Evolutionary conservation across 2,329 filamentous ascomycete genomes (phyloP).

Genomic region (Calonectria fujianensis): DNA sequence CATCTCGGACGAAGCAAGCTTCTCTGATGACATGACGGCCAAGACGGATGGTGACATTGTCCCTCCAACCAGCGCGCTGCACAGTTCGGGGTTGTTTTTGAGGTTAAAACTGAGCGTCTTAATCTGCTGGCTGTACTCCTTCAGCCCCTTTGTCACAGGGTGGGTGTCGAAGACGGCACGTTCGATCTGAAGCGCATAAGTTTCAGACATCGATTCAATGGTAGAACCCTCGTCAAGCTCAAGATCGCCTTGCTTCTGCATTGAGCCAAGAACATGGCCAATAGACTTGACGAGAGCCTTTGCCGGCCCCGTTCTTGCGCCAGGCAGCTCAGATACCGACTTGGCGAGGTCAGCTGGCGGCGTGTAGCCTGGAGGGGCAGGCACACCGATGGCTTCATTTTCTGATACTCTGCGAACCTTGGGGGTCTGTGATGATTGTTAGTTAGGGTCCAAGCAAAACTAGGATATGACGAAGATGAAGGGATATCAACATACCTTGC

Average conservation of each 20-base stretch:
- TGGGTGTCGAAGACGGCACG: slow-evolving; percentile 78
- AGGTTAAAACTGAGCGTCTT: slow-evolving; percentile 89
- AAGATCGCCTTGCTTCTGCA: slow-evolving; percentile 80
- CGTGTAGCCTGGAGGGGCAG: slow-evolving; percentile 62
- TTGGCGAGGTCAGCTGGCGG: slow-evolving; percentile 72
- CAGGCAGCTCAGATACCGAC: slow-evolving; percentile 74
- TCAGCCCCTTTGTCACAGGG: slow-evolving; percentile 65
- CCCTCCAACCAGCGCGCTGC: slow-evolving; percentile 83
- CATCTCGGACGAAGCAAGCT: slow-evolving; percentile 93
- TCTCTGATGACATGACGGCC: slow-evolving; percentile 90
- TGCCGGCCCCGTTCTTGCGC: slow-evolving; percentile 80
- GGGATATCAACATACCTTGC: slow-evolving; percentile 65
- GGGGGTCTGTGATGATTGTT: slow-evolving; percentile 58
- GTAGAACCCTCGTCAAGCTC: slow-evolving; percentile 78
- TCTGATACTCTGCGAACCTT: slow-evolving; percentile 74
- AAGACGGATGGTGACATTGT: slow-evolving; percentile 84
- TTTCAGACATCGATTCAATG: slow-evolving; percentile 79
- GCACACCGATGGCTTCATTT: slow-evolving; percentile 62
- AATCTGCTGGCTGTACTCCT: slow-evolving; percentile 77
- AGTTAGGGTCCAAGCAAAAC: slow-evolving; percentile 19
- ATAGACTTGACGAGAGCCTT: slow-evolving; percentile 83
- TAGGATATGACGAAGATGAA: not conserved
- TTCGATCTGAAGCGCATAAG: slow-evolving; percentile 87
- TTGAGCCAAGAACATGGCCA: slow-evolving; percentile 76
- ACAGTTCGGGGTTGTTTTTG: slow-evolving; percentile 89